Evolutionary conservation across 75 land plant species (phyloP), one percentile per base, ranked within the genome.

Genomic region (Sequoia sempervirens): DNA sequence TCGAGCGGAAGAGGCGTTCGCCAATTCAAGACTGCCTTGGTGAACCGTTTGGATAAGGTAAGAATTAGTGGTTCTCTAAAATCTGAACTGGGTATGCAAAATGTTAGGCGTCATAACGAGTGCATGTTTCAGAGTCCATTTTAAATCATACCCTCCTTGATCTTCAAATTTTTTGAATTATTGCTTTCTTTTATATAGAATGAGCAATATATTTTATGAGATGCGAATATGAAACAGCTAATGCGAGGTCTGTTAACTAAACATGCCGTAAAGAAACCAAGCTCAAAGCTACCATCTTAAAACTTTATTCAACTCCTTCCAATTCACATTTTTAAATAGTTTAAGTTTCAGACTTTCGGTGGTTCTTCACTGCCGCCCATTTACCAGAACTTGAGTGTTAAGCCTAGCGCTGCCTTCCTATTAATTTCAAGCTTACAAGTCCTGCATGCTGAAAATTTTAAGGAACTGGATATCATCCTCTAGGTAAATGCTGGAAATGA

Each of bases 1-100:
- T 97, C 99, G 4, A 92, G 87, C 45, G 98, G 98, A 0, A 89
- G 98, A 84, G 96, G 96, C 74, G 98, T 96, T 81, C 98, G 98
- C 36, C 99, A 97, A 84, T 97, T 97, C 86, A 97, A 97, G 82
- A 96, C 98, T 15, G 91, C 88, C 2, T 87, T 97, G 12, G 85
- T 90, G 58, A 95, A 93, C 78, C 85, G 99, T 34, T 83, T 97
- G 83, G 98, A 95, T 58, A 87, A 91, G 89, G 99, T 90, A 66
- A 54, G 26, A 34, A 13, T 20, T 61, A 73, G 34, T 73, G 17
- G 34, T 38, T 0, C 2, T 2, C 34, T 76, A 56, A 18, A 56
- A 17, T 4, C 6, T 73, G 40, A 34, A 74, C 6, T 74, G 40
- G 76, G 75, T 72, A 38, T 34, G 4, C 15, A 74, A 74, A 14